phyloP scores from a whole-genome alignment of 257 asterid genomes.

The Datura wrightii region DNA sequence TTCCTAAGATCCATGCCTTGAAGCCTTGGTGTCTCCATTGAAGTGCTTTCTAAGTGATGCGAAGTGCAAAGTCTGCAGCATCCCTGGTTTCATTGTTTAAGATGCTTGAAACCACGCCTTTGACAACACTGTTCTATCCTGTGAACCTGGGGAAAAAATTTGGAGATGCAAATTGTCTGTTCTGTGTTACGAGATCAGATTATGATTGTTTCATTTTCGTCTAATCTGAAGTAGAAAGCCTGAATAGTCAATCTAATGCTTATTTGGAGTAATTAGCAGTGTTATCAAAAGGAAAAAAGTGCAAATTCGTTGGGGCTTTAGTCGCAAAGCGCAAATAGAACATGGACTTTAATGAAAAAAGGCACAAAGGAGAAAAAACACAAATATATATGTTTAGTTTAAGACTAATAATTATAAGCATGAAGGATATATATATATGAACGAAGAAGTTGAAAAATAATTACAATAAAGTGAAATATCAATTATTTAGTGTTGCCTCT shows the following conservation, averaged over 20 bases:
- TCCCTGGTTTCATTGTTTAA: background rate
- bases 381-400: no score
- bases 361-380: no score
- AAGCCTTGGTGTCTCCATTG: background rate
- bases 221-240: background rate
- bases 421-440: no score
- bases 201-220: background rate
- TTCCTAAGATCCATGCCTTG: background rate
- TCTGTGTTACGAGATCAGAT: background rate
- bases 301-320: no score
- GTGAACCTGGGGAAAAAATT: background rate
- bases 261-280: background rate
- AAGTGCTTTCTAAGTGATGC: background rate
- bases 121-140: background rate
- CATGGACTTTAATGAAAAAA: no score
- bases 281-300: no score
- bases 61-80: background rate
- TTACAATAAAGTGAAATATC: no score
- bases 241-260: conserved; percentile 1
- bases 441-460: no score
- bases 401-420: no score
- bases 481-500: no score
- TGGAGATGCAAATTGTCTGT: background rate
- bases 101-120: background rate
- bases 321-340: no score